Conservation (phyloP, 2,329 filamentous ascomycete genomes). For the Aspergillus pseudonomiae region DNA sequence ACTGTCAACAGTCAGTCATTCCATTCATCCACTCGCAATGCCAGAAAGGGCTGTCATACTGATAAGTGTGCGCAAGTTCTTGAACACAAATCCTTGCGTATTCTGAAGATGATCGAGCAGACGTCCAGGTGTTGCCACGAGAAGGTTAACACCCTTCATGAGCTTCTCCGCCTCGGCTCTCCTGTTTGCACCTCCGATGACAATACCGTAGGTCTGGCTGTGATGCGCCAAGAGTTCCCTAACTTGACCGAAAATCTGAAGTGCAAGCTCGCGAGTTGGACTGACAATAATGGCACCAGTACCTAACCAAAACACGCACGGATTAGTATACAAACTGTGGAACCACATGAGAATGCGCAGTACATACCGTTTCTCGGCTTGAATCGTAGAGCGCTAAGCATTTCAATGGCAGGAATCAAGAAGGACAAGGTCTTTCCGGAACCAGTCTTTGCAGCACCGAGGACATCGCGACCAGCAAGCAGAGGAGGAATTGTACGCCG, state of each 20-base stretch:
- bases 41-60: slow-evolving; percentile 39
- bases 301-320: slow-evolving; percentile 39
- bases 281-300: slow-evolving; percentile 92
- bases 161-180: slow-evolving; percentile 93
- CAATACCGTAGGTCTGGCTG: slow-evolving; percentile 92
- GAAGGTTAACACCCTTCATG: slow-evolving; percentile 86
- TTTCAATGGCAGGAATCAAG: slow-evolving; percentile 90
- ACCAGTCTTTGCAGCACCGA: slow-evolving; percentile 94
- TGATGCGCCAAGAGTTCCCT: slow-evolving; percentile 90
- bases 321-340: slow-evolving; percentile 11
- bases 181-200: slow-evolving; percentile 92
- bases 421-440: slow-evolving; percentile 96
- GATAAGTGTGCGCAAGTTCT: slow-evolving; percentile 87
- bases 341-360: neutral
- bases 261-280: slow-evolving; percentile 87
- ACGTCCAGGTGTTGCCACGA: slow-evolving; percentile 91
- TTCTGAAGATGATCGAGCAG: slow-evolving; percentile 93
- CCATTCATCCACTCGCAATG: neutral
- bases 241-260: slow-evolving; percentile 95
- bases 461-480: slow-evolving; percentile 85
- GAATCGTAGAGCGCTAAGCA: slow-evolving; percentile 86
- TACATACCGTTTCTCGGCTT: slow-evolving; percentile 79
- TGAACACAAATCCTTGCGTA: slow-evolving; percentile 85
- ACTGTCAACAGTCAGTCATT: neutral
- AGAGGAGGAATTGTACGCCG: slow-evolving; percentile 82